These are phyloP conservation scores for Rosa chinensis DNA, from an alignment of 306 rosid genomes.

Conservation along the genomic window DNA sequence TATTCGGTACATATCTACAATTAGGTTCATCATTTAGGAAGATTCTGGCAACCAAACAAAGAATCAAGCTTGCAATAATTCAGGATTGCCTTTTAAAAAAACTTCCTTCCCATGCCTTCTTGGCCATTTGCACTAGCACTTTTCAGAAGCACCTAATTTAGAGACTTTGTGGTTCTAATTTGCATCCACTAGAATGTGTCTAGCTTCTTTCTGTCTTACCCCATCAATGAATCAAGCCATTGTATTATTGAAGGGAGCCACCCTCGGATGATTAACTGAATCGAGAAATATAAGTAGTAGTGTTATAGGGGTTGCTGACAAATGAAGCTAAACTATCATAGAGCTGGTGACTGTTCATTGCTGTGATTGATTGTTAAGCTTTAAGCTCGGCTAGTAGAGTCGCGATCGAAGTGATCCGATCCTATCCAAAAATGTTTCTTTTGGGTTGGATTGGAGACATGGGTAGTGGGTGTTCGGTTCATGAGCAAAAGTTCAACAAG, in stretches of 20 bases:
- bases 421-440: constrained; percentile 29
- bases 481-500: constrained; percentile 65
- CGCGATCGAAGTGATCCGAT: constrained; percentile 18
- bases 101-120: not conserved
- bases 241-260: constrained; percentile 46
- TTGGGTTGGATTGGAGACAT: constrained; percentile 42
- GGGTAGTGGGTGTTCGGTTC: constrained; percentile 69
- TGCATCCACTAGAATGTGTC: constrained; percentile 54
- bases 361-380: constrained; percentile 36
- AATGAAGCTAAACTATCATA: constrained; percentile 38
- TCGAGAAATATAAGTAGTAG: constrained; percentile 27
- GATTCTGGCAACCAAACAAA: constrained; percentile 26
- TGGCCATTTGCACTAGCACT: constrained; percentile 38
- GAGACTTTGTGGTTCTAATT: constrained; percentile 28
- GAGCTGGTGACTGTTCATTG: constrained; percentile 25
- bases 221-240: constrained; percentile 27
- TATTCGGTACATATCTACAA: not conserved
- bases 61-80: constrained; percentile 23
- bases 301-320: constrained; percentile 50
- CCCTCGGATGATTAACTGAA: constrained; percentile 34
- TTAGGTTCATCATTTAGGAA: constrained; percentile 20
- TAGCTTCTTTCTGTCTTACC: constrained; percentile 32
- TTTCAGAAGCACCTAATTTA: constrained; percentile 42
- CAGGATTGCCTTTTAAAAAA: constrained; percentile 18
- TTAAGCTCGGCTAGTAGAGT: constrained; percentile 20